Conservation (phyloP, 768 basidiomycete genomes). For the Grammothele lineata region DNA sequence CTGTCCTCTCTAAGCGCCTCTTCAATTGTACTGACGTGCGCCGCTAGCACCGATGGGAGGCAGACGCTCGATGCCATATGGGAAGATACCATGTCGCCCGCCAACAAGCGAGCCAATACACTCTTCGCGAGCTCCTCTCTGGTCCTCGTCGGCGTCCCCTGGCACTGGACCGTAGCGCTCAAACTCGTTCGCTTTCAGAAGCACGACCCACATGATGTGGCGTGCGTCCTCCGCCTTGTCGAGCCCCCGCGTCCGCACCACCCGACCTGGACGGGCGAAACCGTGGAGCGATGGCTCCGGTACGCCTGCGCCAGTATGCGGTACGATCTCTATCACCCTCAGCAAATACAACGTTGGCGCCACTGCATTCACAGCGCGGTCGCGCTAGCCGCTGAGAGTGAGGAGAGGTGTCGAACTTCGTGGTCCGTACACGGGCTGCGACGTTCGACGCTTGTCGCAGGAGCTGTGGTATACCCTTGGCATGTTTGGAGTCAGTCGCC, state of each 20-base stretch:
- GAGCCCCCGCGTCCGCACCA: constrained; percentile 44
- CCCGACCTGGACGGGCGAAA: constrained; percentile 50
- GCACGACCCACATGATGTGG: constrained; percentile 59
- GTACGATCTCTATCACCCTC: constrained; percentile 43
- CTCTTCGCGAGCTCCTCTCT: constrained; percentile 51
- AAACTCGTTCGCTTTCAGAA: constrained; percentile 64
- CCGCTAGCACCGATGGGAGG: constrained; percentile 13
- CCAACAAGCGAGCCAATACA: constrained; percentile 34
- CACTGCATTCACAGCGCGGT: constrained; percentile 41
- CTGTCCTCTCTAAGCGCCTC: too few relatives aligned
- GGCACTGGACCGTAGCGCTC: constrained; percentile 67
- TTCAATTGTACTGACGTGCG: too few relatives aligned
- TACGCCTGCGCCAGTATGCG: constrained; percentile 62
- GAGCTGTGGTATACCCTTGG: too few relatives aligned
- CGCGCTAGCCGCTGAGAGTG: too few relatives aligned
- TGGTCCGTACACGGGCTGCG: too few relatives aligned
- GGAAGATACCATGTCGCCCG: neutral
- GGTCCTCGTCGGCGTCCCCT: constrained; percentile 56
- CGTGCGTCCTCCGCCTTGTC: constrained; percentile 52
- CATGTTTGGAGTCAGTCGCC: too few relatives aligned
- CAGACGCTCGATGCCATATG: constrained; percentile 16
- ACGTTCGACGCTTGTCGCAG: too few relatives aligned
- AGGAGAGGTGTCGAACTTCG: too few relatives aligned
- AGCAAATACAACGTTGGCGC: constrained; percentile 43
- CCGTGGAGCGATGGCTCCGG: constrained; percentile 54